A percentile compares a stretch with the other conserved stretches of the same genome.
Evolutionary conservation across 1,284 basidiomycete species (phyloP).

Genomic region (Bondarzewia mesenterica): DNA sequence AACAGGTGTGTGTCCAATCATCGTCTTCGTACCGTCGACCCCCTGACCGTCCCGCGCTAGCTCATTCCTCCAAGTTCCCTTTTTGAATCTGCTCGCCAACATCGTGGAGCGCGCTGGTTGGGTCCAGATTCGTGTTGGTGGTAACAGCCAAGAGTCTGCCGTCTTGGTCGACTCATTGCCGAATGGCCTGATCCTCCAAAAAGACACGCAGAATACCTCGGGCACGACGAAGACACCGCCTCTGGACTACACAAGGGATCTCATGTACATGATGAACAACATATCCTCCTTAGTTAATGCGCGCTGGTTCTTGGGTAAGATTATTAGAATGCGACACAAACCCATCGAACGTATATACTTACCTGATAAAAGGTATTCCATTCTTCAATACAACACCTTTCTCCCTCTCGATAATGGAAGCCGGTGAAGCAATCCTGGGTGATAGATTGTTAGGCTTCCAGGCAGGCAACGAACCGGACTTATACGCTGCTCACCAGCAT

Average conservation of each 20-base stretch:
- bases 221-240: conserved; percentile 45
- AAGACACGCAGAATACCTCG: conserved; percentile 11
- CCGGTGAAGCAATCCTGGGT: conserved; percentile 35
- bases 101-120: conserved; percentile 52
- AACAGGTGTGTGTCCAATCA: conserved; percentile 14
- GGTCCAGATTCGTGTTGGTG: conserved; percentile 61
- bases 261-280: conserved; percentile 51
- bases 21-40: conserved; percentile 4
- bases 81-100: conserved; percentile 70
- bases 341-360: not conserved
- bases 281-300: conserved; percentile 45
- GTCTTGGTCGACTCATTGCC: conserved; percentile 18
- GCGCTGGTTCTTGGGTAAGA: conserved; percentile 50
- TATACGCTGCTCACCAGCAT: conserved; percentile 30
- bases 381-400: conserved; percentile 41
- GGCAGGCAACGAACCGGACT: conserved; percentile 51
- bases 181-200: conserved; percentile 13
- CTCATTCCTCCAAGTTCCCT: conserved; percentile 46
- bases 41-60: conserved; percentile 19
- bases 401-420: conserved; percentile 34
- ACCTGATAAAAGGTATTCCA: conserved; percentile 27
- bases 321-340: conserved; percentile 1
- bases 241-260: conserved; percentile 45
- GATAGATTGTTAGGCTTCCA: conserved; percentile 36
- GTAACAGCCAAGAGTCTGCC: conserved; percentile 68